These are phyloP conservation scores for Ormosia semicastrata DNA, from an alignment of 306 rosid genomes.

Conservation along the genomic window DNA sequence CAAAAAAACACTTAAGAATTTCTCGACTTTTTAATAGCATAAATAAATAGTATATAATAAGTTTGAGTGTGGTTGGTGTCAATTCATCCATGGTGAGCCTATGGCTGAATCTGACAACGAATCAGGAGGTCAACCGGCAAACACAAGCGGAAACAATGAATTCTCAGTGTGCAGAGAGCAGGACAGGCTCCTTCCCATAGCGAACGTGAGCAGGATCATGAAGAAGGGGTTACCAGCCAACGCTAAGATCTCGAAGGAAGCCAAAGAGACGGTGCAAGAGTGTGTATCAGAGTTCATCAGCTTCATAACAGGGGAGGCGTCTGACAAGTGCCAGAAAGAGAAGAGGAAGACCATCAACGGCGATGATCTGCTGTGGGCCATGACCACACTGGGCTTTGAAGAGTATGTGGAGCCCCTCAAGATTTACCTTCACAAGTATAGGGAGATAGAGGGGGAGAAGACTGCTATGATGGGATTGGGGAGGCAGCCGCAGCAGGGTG, in stretches of 20 bases:
- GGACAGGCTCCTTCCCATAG: conserved; percentile 31
- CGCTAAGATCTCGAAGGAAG: conserved; percentile 36
- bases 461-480: conserved; percentile 20
- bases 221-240: conserved; percentile 28
- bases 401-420: conserved; percentile 21
- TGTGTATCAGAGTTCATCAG: conserved; percentile 36
- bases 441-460: conserved; percentile 33
- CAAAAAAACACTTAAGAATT: no score
- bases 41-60: background rate
- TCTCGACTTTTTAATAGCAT: no score
- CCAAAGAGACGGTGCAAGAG: conserved; percentile 32
- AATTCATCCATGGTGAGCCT: no score
- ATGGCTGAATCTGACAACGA: conserved; percentile 33
- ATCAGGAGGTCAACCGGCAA: conserved; percentile 8
- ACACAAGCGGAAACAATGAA: background rate
- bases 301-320: conserved; percentile 31
- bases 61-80: background rate
- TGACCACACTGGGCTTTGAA: conserved; percentile 30
- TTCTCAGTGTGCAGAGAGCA: conserved; percentile 16
- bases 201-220: conserved; percentile 36
- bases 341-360: conserved; percentile 37
- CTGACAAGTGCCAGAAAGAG: conserved; percentile 37
- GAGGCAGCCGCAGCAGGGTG: background rate
- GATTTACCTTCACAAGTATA: conserved; percentile 13
- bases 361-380: conserved; percentile 34